Evolutionary conservation across 2,329 filamentous ascomycete species (phyloP), one percentile per base, ranked within the genome.

Genomic region (Curvularia sp.): DNA sequence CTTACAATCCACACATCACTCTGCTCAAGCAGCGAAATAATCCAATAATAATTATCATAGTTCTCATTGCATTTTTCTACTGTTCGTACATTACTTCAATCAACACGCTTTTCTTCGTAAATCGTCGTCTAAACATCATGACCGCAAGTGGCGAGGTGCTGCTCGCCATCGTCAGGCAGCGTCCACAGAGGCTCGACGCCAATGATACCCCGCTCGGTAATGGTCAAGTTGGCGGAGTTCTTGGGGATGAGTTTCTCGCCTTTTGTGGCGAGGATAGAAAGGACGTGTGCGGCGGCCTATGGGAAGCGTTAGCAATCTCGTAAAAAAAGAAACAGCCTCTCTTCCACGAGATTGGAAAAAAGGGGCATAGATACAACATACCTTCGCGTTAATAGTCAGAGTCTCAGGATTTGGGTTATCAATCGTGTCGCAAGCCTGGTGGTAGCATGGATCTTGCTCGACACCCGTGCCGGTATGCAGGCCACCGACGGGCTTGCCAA

Each of bases 391-490:
- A 39, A 77, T 62, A 7, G 75, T 67, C 31, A 78, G 66, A 2
- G 77, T 78, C 2, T 67, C 69, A 3, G 72, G 62, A 46, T 77
- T 75, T 0, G 77, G 72, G 55, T 80, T 79, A 35, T 74, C 68
- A 46, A 77, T 73, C 2, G 68, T 77, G 50, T 80, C 78, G 49
- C 77, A 77, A 5, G 69, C 69, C 35, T 74, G 68, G 57, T 80
- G 78, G 58, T 80, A 79, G 62, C 77, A 78, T 2, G 72, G 69
- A 52, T 79, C 77, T 49, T 77, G 75, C 28, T 72, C 73, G 2
- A 77, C 67, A 13, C 77, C 77, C 0, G 75, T 78, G 28, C 78
- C 78, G 0, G 77, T 79, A 51, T 78, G 76, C 18, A 78, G 68
- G 10, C 77, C 77, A 28, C 77, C 77, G 6, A 76, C 72, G 0